Evolutionary conservation across 1,284 basidiomycete genomes (phyloP).

Genomic region (Acaromyces ingoldii): DNA sequence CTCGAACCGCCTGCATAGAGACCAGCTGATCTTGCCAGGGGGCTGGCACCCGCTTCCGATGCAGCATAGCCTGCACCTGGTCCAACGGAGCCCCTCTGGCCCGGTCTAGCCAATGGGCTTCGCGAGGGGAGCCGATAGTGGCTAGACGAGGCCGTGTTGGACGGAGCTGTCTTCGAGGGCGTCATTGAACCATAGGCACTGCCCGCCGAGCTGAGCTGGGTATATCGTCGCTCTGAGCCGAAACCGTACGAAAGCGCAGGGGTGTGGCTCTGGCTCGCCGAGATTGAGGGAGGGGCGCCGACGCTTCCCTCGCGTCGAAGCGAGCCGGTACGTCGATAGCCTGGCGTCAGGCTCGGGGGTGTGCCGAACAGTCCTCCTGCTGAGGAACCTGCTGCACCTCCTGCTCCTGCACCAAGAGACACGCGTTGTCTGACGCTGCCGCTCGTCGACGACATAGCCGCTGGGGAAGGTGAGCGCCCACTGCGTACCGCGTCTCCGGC

Average conservation of each 20-base stretch:
- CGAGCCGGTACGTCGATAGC: slow-evolving; percentile 13
- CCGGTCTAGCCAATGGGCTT: slow-evolving; percentile 4
- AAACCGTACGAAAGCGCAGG: slow-evolving; percentile 31
- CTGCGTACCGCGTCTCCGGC: neutral
- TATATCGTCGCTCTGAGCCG: slow-evolving; percentile 27
- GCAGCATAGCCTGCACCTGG: neutral
- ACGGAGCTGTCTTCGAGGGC: neutral
- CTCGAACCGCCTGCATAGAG: no score
- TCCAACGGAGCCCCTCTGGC: neutral
- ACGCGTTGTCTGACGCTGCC: neutral
- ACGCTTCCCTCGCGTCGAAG: slow-evolving; percentile 27
- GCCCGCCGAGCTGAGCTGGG: slow-evolving; percentile 10
- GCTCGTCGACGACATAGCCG: slow-evolving; percentile 4
- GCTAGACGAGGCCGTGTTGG: slow-evolving; percentile 26
- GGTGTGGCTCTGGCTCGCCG: slow-evolving; percentile 21
- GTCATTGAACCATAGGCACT: slow-evolving; percentile 17
- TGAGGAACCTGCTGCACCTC: neutral
- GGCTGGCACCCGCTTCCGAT: neutral
- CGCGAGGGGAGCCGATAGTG: slow-evolving; percentile 22
- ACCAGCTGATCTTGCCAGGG: slow-evolving; percentile 10
- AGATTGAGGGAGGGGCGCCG: slow-evolving; percentile 13
- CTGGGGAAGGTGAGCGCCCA: slow-evolving; percentile 1
- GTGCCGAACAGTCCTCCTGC: neutral
- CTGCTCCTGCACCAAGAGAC: neutral
- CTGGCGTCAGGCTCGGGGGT: neutral